A percentile compares a stretch with the other conserved stretches of the same genome.
Evolutionary conservation across 805 yeast genomes (phyloP).

Genomic region (Candida easanensis): DNA sequence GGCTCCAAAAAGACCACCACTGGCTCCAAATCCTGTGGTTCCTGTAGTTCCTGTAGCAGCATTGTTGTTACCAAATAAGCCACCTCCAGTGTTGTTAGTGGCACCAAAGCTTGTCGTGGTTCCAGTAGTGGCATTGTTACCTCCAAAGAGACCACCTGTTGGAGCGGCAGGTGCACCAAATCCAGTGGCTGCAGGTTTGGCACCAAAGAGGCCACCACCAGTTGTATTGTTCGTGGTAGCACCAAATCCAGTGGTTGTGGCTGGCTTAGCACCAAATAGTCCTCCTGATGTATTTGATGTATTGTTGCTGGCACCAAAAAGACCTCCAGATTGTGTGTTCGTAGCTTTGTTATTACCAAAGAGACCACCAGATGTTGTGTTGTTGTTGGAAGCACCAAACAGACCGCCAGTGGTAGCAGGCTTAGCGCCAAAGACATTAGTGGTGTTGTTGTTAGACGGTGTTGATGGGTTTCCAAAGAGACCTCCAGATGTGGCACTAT

Average conservation of each 20-base stretch:
- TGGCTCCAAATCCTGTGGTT: slow-evolving; percentile 15
- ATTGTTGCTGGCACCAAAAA: slow-evolving; percentile 36
- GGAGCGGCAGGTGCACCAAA: slow-evolving; percentile 5
- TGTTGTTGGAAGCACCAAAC: slow-evolving; percentile 36
- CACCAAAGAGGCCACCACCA: slow-evolving; percentile 40
- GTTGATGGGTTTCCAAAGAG: slow-evolving; percentile 36
- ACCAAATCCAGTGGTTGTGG: slow-evolving; percentile 12
- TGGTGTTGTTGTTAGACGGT: slow-evolving; percentile 21
- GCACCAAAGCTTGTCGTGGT: slow-evolving; percentile 34
- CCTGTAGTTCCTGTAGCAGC: slow-evolving; percentile 7
- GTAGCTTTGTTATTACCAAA: slow-evolving; percentile 17
- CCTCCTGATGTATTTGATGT: slow-evolving; percentile 23
- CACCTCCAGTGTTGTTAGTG: slow-evolving; percentile 31
- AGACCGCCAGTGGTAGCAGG: slow-evolving; percentile 34
- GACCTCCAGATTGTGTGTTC: slow-evolving; percentile 26
- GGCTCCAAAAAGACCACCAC: slow-evolving; percentile 41
- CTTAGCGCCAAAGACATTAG: slow-evolving; percentile 30
- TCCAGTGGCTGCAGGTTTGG: slow-evolving; percentile 5
- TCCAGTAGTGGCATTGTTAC: slow-evolving; percentile 10
- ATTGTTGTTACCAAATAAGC: slow-evolving; percentile 41
- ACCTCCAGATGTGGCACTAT: slow-evolving; percentile 31
- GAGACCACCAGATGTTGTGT: slow-evolving; percentile 18
- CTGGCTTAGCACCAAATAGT: slow-evolving; percentile 27
- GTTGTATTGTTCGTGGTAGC: slow-evolving; percentile 21
- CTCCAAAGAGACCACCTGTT: slow-evolving; percentile 35